phyloP scores from a whole-genome alignment of 495 filamentous ascomycete genomes.

The Penicillium verhagenii region DNA sequence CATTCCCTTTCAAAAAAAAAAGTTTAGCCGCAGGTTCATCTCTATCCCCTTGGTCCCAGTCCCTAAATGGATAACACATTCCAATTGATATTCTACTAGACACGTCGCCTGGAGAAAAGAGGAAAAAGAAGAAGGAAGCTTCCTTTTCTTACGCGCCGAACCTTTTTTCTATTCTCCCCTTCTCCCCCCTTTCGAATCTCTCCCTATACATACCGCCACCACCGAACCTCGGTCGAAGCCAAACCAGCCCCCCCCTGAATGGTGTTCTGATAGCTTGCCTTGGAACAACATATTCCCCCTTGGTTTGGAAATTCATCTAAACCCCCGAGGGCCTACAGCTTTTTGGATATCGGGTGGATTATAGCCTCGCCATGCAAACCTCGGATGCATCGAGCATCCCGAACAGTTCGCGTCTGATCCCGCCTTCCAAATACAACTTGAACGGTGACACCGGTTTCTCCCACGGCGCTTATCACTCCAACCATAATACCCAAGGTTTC shows the following conservation, averaged over 20 bases:
- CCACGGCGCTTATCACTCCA: slow-evolving; percentile 83
- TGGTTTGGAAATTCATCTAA: not conserved
- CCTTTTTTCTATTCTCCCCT: slow-evolving; percentile 11
- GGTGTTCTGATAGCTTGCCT: slow-evolving; percentile 9
- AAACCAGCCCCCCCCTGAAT: slow-evolving; percentile 14
- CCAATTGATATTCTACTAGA: slow-evolving; percentile 35
- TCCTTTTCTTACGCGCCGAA: slow-evolving; percentile 12
- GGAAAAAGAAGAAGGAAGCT: not conserved
- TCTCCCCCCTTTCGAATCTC: slow-evolving; percentile 2
- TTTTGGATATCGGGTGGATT: not conserved
- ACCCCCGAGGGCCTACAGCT: not conserved
- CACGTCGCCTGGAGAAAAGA: slow-evolving; percentile 20
- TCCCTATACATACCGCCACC: not conserved
- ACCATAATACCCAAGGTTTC: slow-evolving; percentile 66
- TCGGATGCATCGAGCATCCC: slow-evolving; percentile 60
- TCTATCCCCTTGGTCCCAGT: slow-evolving; percentile 10
- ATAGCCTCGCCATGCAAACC: slow-evolving; percentile 76
- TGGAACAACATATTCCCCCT: not conserved
- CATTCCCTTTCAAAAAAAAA: slow-evolving; percentile 27
- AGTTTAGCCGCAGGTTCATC: slow-evolving; percentile 22
- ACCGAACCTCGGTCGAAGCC: no score
- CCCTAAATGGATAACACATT: slow-evolving; percentile 29
- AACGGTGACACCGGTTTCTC: slow-evolving; percentile 83
- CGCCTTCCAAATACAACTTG: slow-evolving; percentile 58
- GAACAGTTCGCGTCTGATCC: slow-evolving; percentile 51